Base-by-base conservation (phyloP, 306 rosid genomes). In the Comarum palustre region DNA sequence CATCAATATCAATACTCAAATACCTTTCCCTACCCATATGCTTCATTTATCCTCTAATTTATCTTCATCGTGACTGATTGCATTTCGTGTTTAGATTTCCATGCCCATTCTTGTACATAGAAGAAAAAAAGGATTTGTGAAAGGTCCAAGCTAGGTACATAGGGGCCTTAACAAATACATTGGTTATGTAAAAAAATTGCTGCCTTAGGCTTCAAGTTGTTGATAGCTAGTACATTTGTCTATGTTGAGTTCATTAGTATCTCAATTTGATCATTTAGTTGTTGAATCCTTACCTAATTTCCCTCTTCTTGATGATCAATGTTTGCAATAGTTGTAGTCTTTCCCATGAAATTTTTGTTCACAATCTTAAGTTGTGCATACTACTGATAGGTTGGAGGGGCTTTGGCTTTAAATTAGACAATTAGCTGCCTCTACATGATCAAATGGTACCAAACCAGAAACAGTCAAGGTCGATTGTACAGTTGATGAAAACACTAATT, bases 91-190 rank as follows among this genome's bases (percentile, higher is more conserved):
- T 78, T 77, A 77, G 77, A 39, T 76, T 69, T 69, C 64, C 82
- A 61, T 83, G 83, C 86, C 79, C 73, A 86, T 77, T 80, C 59
- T 45, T 88, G 96, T 90, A 86, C 80, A 88, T 88, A 88, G 84
- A 82, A 82, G 22, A 71, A 60, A 73, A 74, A 84, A 86, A 74
- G 43, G 69, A 67, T 46, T 79, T 75, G 13, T 77, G 67, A 75
- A 75, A 75, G 85, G 82, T 72, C 81, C 78, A 77, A 76, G 75
- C 71, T 34, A 86, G 87, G 82, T 76, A 77, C 51, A 83, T 76
- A 73, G 78, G 79, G 81, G 82, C 84, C 81, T 82, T 68, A 61
- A 55, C 43, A 69, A 62, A 22, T 84, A 41, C 75, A 68, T 81
- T 82, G 70, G 82, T 77, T 80, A 34, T 73, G 68, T 19, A 51